Base-by-base conservation (phyloP, 179 eudicot species). In the Silene noctiflora region DNA sequence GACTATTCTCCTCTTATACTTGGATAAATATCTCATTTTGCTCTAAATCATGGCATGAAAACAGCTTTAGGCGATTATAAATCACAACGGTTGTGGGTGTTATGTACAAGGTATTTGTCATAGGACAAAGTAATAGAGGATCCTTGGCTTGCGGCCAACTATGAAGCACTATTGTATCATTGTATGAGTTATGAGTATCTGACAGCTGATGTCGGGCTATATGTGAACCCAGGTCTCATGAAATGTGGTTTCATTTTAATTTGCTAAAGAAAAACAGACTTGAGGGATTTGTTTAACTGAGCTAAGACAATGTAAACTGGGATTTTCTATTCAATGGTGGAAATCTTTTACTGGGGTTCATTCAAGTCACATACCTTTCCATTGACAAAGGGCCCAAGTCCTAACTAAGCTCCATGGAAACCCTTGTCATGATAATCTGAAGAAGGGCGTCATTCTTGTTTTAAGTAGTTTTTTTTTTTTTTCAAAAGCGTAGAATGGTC, bases 131-230 rank as follows among this genome's bases (percentile, higher is more conserved):
- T 22, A 22, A 24, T 8, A 35, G 39, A 63, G 16, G n/a, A 21
- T 44, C 21, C 44, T 63, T 74, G 25, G 77, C 59, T 17, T 42
- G 69, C 10, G 20, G 25, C 75, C 75, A 25, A 60, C 39, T 64
- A 29, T 14, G 22, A 29, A 7, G 42, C 10, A 27, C 17, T 39
- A 3, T 33, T 4, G 1, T 33, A 33, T 33, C 35, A 33, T 33
- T 4, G 35, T 33, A 3, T 33, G 35, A 33, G 35, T 33, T 33
- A 3, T 39, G 44, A 39, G 44, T 33, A 39, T 5, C 9, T 39
- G 44, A 39, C 44, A 39, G 9, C 44, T 39, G 35, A 33, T 33
- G 35, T 33, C 35, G 6, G 35, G 35, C 35, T 33, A 33, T 33
- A 33, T 33, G 35, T 33, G 35, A 33, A 33, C 35, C 5, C 35